phyloP scores from a whole-genome alignment of 805 yeast genomes.

The Debaryomyces prosopidis region DNA sequence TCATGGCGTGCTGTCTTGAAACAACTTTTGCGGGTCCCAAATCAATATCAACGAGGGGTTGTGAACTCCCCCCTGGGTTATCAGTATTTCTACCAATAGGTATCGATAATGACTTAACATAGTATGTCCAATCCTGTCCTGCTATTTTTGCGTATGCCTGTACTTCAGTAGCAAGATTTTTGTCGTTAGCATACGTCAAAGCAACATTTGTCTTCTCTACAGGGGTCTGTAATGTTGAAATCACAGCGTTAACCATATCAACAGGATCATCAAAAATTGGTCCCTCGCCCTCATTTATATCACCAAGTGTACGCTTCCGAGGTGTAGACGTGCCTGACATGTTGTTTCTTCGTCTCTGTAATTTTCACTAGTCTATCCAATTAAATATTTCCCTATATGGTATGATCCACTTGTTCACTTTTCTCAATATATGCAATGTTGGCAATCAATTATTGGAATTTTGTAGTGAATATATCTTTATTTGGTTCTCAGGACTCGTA shows the following conservation, averaged over 20 bases:
- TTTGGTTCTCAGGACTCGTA: background rate
- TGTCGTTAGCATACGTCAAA: constrained; percentile 68
- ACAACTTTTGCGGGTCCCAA: constrained; percentile 98
- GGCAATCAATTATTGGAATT: too few species aligned
- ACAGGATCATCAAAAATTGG: constrained; percentile 55
- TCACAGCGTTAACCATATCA: constrained; percentile 73
- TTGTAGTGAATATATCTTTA: too few species aligned
- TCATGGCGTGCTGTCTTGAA: constrained; percentile 84
- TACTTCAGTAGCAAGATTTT: constrained; percentile 71
- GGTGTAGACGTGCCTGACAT: constrained; percentile 33
- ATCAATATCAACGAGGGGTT: constrained; percentile 68
- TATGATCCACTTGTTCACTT: background rate
- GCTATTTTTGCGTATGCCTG: constrained; percentile 97
- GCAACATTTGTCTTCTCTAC: constrained; percentile 76
- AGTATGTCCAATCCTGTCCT: constrained; percentile 91
- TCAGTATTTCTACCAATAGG: constrained; percentile 86
- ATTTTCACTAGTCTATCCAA: background rate
- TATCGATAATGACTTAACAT: constrained; percentile 75
- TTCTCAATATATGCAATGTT: background rate
- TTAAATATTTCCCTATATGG: background rate
- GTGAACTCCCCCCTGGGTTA: constrained; percentile 8
- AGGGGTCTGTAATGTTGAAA: constrained; percentile 68
- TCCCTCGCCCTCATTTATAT: constrained; percentile 23
- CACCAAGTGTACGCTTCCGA: constrained; percentile 24
- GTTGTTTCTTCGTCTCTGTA: background rate